Evolutionary conservation across 23 red algal species (phyloP), one percentile per base, ranked within the genome.

Genomic region (Gracilaria caudata): DNA sequence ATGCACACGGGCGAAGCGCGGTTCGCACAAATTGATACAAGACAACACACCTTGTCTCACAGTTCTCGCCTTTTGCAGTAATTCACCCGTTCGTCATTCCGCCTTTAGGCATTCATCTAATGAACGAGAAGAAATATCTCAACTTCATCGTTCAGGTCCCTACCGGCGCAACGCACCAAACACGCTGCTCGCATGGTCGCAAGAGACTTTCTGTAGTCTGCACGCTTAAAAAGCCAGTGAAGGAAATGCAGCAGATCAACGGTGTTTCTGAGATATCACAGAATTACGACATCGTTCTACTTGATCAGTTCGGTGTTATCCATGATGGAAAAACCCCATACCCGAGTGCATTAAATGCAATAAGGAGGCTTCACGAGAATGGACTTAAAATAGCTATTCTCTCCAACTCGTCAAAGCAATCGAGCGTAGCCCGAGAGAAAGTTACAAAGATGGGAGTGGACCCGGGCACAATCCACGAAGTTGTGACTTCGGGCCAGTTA

Each of bases 241-340:
- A 66, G 13, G 40, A 75, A 12, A 75, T 75, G 70, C 70, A 40
- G 8, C 70, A 75, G 38, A 86, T 86, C 21, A 39, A 34, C 12
- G 64, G 82, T 57, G 43, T 82, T 0, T 75, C 74, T 25, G 65
- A 80, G 60, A 74, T 82, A 30, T 12, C 57, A 43, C 34, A 30
- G 19, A 61, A 55, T 4, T 95, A 95, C 88, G 88, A 96, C 16
- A 76, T 82, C 28, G 17, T 96, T 44, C 63, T 96, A 29, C 75
- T 96, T 21, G 94, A 96, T 57, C 94, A 96, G 82, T 96, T 91
- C 59, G 94, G 94, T 10, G 94, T 96, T 17, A 71, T 96, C 49
- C 88, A 96, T 51, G 94, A 96, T 77, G 94, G 94, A 21, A 70
- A 36, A 68, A 80, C 56, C 21, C 64, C 89, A 0, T 92, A 96